phyloP scores from a whole-genome alignment of 352 stramenopile species.

The Phytopythium mirpurense region DNA sequence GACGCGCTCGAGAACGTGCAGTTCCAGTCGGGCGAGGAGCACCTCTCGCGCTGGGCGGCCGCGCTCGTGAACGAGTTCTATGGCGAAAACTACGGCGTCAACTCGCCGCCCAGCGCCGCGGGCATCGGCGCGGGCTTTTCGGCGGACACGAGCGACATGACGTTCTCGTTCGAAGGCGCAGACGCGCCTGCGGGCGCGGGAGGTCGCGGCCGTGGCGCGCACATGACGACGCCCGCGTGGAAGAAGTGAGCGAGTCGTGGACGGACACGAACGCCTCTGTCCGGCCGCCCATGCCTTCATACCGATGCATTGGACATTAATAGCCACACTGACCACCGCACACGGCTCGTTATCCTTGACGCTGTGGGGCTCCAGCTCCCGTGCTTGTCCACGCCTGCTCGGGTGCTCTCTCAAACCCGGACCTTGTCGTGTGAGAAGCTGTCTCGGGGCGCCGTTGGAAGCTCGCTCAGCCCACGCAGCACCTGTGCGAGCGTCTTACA shows the following conservation, averaged over 20 bases:
- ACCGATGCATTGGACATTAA: background rate
- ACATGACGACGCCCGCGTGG: slow-evolving; percentile 69
- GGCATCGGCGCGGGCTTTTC: slow-evolving; percentile 16
- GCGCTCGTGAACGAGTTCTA: slow-evolving; percentile 82
- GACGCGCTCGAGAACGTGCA: slow-evolving; percentile 77
- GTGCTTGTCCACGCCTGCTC: too few species aligned
- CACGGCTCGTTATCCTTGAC: too few species aligned
- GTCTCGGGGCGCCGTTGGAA: background rate
- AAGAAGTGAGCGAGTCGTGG: slow-evolving; percentile 35
- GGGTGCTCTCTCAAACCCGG: slow-evolving; percentile 1
- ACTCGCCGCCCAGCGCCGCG: slow-evolving; percentile 41
- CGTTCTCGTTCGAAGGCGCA: slow-evolving; percentile 16
- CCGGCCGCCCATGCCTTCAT: background rate
- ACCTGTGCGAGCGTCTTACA: slow-evolving; percentile 3
- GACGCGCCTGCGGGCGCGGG: slow-evolving; percentile 18
- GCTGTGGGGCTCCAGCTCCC: too few species aligned
- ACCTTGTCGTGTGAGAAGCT: slow-evolving; percentile 7
- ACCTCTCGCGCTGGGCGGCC: slow-evolving; percentile 58
- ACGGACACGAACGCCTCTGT: background rate
- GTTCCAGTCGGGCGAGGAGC: slow-evolving; percentile 54
- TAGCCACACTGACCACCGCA: too few species aligned
- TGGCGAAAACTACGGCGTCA: slow-evolving; percentile 73
- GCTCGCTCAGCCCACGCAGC: slow-evolving; percentile 2
- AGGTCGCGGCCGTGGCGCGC: slow-evolving; percentile 48
- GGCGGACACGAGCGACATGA: slow-evolving; percentile 6